Percentiles rank a stretch among this genome's conserved stretches.
These are phyloP conservation scores for Ochromonas danica DNA, from an alignment of 108 stramenopile species.

Conservation along the genomic window DNA sequence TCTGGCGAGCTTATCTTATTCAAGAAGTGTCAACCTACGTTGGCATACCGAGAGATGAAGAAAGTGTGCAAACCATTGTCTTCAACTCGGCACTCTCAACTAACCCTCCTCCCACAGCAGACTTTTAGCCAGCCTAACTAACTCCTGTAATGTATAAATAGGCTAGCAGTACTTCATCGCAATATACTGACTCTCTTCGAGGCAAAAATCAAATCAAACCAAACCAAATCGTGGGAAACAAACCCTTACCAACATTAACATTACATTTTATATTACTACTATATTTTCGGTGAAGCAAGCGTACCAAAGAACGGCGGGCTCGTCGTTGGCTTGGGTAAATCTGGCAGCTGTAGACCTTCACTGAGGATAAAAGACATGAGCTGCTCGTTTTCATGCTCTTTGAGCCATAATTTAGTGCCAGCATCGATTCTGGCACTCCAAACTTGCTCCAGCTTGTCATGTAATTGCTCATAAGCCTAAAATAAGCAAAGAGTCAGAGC, in stretches of 20 bases:
- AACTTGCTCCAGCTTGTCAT: neutral
- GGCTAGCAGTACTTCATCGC: no score
- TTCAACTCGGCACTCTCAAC: neutral
- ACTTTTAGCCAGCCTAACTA: no score
- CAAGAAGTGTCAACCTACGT: neutral
- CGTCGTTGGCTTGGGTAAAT: no score
- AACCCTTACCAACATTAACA: no score
- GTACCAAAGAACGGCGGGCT: no score
- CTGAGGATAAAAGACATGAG: neutral
- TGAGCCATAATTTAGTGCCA: neutral
- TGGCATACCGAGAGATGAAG: slow-evolving; percentile 8
- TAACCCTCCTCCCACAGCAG: neutral
- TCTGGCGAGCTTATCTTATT: slow-evolving; percentile 30
- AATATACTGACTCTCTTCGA: no score
- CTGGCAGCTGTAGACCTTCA: neutral
- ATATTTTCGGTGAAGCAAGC: no score
- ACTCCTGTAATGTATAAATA: no score
- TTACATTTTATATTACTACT: no score
- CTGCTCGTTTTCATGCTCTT: neutral
- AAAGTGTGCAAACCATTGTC: neutral
- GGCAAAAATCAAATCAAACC: no score
- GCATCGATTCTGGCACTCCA: neutral
- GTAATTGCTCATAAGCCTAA: neutral
- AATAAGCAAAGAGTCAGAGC: neutral
- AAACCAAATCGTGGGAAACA: no score